phyloP scores from a whole-genome alignment of 345 rosid genomes.

The Garcia nutans region DNA sequence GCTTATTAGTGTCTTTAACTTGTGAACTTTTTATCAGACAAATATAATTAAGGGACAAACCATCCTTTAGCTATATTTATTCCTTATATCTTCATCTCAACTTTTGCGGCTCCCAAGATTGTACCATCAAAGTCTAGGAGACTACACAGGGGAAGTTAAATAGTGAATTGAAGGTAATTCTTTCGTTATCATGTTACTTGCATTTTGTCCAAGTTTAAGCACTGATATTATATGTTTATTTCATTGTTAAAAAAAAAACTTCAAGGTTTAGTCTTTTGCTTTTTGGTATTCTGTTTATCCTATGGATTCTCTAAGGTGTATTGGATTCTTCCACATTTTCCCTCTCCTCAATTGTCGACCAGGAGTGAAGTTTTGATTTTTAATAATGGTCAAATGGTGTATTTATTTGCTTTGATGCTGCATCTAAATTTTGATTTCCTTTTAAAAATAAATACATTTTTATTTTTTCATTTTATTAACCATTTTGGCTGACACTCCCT shows the following conservation, averaged over 20 bases:
- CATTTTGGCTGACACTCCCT: neutral
- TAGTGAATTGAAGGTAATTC: constrained; percentile 83
- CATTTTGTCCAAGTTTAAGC: neutral
- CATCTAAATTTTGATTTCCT: neutral
- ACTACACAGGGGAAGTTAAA: constrained; percentile 91
- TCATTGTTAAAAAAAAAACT: neutral
- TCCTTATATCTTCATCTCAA: constrained; percentile 18
- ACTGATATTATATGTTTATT: neutral
- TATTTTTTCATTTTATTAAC: neutral
- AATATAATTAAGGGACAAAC: neutral
- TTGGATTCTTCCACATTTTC: neutral
- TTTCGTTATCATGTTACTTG: neutral
- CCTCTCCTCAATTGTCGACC: neutral
- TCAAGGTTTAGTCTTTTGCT: neutral
- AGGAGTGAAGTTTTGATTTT: neutral
- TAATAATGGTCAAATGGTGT: neutral
- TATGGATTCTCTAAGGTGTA: neutral
- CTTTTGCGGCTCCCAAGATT: constrained; percentile 79
- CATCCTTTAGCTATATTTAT: neutral
- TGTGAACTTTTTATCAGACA: too few relatives aligned
- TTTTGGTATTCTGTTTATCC: neutral
- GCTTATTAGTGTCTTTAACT: too few relatives aligned
- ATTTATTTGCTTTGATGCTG: neutral
- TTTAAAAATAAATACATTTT: neutral
- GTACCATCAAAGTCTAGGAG: constrained; percentile 97